Conservation (phyloP, 148 eudicot genomes). For the Rhododendron williamsianum region DNA sequence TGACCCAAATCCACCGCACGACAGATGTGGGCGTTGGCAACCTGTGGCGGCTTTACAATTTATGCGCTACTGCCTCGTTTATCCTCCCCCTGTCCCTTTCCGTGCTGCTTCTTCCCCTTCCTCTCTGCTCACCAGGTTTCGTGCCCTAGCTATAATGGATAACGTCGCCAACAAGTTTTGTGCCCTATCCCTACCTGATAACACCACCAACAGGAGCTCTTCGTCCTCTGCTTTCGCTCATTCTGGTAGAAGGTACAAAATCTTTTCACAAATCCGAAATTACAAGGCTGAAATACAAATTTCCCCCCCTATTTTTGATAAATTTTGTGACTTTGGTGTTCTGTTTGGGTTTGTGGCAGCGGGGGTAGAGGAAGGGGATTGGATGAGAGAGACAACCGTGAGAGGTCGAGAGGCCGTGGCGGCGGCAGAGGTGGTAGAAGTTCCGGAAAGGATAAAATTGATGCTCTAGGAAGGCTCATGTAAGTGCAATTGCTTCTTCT, state of each 20-base stretch:
- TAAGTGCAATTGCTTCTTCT: slow-evolving; percentile 23
- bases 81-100: slow-evolving; percentile 15
- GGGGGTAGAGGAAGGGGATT: slow-evolving; percentile 51
- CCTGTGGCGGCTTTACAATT: slow-evolving; percentile 12
- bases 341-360: slow-evolving; percentile 18
- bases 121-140: neutral
- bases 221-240: slow-evolving; percentile 27
- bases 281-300: neutral
- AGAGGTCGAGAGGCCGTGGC: slow-evolving; percentile 48
- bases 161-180: neutral
- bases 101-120: neutral
- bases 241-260: slow-evolving; percentile 25
- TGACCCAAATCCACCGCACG: neutral
- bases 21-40: slow-evolving; percentile 15
- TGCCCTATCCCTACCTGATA: slow-evolving; percentile 1
- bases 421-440: slow-evolving; percentile 26
- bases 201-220: slow-evolving; percentile 5
- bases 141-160: slow-evolving; percentile 13
- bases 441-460: slow-evolving; percentile 52
- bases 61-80: slow-evolving; percentile 16
- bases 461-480: slow-evolving; percentile 83
- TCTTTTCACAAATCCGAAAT: neutral
- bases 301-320: neutral
- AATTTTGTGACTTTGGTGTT: neutral
- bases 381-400: slow-evolving; percentile 33